phyloP scores from a whole-genome alignment of 192 early-diverging fungal genomes.

The Backusella westeae region DNA sequence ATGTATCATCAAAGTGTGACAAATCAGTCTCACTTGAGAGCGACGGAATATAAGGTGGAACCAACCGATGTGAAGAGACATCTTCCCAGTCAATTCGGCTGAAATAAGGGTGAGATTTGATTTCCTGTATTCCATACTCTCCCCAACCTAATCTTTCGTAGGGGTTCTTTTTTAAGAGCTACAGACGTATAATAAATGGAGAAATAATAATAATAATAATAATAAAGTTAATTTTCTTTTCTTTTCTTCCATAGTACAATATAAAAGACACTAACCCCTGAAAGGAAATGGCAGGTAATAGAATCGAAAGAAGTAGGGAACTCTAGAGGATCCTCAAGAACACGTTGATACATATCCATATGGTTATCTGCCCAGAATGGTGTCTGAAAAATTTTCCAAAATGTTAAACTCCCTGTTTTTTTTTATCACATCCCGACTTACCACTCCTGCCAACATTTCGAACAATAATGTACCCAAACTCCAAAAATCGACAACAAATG shows the following conservation, averaged over 20 bases:
- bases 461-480: slow-evolving; percentile 76
- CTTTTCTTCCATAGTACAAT: background rate
- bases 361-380: slow-evolving; percentile 63
- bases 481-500: slow-evolving; percentile 79
- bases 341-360: slow-evolving; percentile 52
- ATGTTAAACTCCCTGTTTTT: background rate
- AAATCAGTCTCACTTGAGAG: slow-evolving; percentile 50
- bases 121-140: slow-evolving; percentile 57
- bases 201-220: background rate
- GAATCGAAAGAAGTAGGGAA: slow-evolving; percentile 45
- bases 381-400: slow-evolving; percentile 22
- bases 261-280: slow-evolving; percentile 32
- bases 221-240: slow-evolving; percentile 2
- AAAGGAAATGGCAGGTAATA: slow-evolving; percentile 42
- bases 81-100: slow-evolving; percentile 63
- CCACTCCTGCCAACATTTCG: slow-evolving; percentile 67
- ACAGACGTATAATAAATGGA: slow-evolving; percentile 53
- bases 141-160: slow-evolving; percentile 59
- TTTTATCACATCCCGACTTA: slow-evolving; percentile 10
- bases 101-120: slow-evolving; percentile 74
- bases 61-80: slow-evolving; percentile 56
- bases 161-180: slow-evolving; percentile 57
- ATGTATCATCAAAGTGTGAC: slow-evolving; percentile 52
- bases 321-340: slow-evolving; percentile 49
- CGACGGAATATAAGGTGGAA: slow-evolving; percentile 60